A percentile compares a stretch with the other conserved stretches of the same genome.
Conservation (phyloP, 176 grass and related monocot species). For the Oryza australiensis region DNA sequence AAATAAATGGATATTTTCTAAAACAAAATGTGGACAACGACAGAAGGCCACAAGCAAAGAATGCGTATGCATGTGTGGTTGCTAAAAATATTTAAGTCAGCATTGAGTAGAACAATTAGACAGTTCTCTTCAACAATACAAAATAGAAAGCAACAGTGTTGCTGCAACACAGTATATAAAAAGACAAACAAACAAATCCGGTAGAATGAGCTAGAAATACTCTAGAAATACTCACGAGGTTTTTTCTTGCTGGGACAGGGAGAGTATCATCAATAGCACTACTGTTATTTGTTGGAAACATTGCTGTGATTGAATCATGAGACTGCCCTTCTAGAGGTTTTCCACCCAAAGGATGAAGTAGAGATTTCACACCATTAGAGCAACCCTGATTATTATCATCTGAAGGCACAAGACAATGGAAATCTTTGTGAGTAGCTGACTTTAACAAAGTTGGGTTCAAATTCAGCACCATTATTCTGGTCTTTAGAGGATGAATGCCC, state of each 20-base stretch:
- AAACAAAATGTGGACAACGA: not conserved
- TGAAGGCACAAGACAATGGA: conserved; percentile 12
- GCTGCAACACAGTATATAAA: not conserved
- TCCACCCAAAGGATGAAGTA: conserved; percentile 26
- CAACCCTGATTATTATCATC: conserved; percentile 31
- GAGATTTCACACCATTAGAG: conserved; percentile 34
- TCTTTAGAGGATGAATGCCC: conserved; percentile 22
- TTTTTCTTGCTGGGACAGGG: conserved; percentile 11
- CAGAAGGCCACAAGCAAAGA: not conserved
- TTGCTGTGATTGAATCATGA: conserved; percentile 34
- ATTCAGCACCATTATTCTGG: conserved; percentile 21
- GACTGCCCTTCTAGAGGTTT: conserved; percentile 27
- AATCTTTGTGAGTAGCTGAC: not conserved
- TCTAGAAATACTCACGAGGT: conserved; percentile 23
- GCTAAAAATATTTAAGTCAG: not conserved
- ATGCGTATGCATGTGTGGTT: not conserved
- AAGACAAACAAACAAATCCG: not conserved
- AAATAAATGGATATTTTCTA: conserved; percentile 14
- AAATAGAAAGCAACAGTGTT: not conserved
- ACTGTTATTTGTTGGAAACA: conserved; percentile 24
- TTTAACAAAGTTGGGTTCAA: conserved; percentile 17
- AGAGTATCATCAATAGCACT: not conserved
- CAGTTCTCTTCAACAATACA: not conserved
- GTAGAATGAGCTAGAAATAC: not conserved
- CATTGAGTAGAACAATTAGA: not conserved